These are phyloP conservation scores for Triangularia setosa DNA, from an alignment of 2,329 filamentous ascomycete species.

Conservation along the genomic window DNA sequence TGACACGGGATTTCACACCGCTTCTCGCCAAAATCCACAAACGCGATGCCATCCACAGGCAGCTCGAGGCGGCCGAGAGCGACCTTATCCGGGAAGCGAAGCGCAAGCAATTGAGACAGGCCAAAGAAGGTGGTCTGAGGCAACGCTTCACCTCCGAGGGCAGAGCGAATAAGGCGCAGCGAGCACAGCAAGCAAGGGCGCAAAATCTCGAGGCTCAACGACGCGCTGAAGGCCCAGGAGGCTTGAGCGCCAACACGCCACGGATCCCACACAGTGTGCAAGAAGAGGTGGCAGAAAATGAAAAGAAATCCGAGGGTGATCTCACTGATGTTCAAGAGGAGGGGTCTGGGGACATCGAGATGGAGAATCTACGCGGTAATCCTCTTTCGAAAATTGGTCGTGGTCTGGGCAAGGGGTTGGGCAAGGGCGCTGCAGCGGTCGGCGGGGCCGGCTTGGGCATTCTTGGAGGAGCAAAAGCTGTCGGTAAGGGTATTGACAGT, in stretches of 20 bases:
- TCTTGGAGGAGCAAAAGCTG: conserved; percentile 42
- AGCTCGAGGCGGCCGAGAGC: conserved; percentile 79
- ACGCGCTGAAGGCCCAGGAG: conserved; percentile 47
- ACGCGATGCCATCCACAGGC: conserved; percentile 65
- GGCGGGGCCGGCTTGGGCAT: conserved; percentile 43
- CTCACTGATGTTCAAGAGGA: conserved; percentile 22
- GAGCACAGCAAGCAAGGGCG: conserved; percentile 41
- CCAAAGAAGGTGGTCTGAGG: conserved; percentile 59
- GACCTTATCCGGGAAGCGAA: conserved; percentile 77
- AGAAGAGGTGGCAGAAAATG: conserved; percentile 37
- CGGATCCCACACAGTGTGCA: conserved; percentile 50
- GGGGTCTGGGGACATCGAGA: conserved; percentile 27
- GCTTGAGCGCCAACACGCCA: conserved; percentile 48
- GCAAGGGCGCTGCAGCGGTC: conserved; percentile 41
- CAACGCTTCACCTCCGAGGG: conserved; percentile 45
- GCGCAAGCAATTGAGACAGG: conserved; percentile 71
- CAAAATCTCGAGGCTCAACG: conserved; percentile 48
- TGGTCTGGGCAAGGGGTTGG: conserved; percentile 49
- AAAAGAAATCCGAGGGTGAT: conserved; percentile 20
- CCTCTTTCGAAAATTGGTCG: conserved; percentile 44
- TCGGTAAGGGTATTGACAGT: conserved; percentile 48
- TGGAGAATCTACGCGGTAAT: conserved; percentile 33
- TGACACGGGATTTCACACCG: conserved; percentile 83
- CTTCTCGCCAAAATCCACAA: conserved; percentile 79
- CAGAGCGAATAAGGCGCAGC: conserved; percentile 48